Evolutionary conservation across 108 stramenopile genomes (phyloP), one percentile per base, ranked within the genome.

Genomic region (Cylindrotheca closterium): DNA sequence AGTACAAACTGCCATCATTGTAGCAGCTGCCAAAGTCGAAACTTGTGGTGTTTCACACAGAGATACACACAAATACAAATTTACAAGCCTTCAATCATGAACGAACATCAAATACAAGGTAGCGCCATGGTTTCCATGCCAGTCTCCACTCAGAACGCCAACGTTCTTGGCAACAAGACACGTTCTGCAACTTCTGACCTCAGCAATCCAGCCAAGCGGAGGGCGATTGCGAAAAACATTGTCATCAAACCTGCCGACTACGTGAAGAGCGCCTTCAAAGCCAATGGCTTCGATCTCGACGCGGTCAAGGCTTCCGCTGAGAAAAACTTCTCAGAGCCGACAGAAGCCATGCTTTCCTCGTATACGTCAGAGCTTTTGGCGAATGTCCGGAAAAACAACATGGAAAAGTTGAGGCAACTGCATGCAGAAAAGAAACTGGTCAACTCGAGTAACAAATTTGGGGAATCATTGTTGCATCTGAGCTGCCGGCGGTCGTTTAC

Each of bases 391-490:
- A 31, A 57, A 2, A 47, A 53, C 28, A 37, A 72, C 19, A 30
- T 77, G 19, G 76, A 47, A 18, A 42, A 48, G 30, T 25, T 77
- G 15, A 31, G 47, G n/a, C 47, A 71, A 32, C 26, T 87, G 21
- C 65, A 74, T 25, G 22, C 10, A 15, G 70, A 73, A 33, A 65
- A 53, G 10, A 30, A 48, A 0, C 22, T 48, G 3, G 21, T 63
- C 2, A 61, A 54, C 50, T 60, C 65, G 28, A 77, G 75, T 68
- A 84, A 84, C 64, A 67, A 73, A 63, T 80, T 79, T 63, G 78
- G 80, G 3, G 84, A 86, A 52, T 69, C 65, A n/a, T 21, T 86
- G 5, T 27, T 85, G 28, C 84, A 81, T 62, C 31, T 81, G 71
- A 77, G 79, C 21, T 79, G 78, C 50, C 71, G 81, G 8, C 32